Base-by-base conservation (phyloP, 495 filamentous ascomycete genomes). In the Trichoderma parareesei region DNA sequence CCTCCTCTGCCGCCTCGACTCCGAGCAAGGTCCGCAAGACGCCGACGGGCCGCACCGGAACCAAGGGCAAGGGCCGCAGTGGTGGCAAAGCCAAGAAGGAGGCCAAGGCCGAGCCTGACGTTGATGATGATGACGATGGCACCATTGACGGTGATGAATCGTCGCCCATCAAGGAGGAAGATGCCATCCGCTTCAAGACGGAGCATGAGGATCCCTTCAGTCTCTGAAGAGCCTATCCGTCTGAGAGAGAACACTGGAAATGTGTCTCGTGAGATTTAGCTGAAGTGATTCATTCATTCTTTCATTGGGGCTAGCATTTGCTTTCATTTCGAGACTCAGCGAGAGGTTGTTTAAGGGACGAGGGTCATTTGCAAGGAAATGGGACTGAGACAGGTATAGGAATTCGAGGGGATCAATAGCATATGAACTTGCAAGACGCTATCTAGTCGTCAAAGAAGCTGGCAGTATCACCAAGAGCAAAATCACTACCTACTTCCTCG, bases 11-110 rank as follows among this genome's bases (percentile, higher is more conserved):
- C 40, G 61, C 61, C 64, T 60, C 33, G 38, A 67, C 65, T 16
- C 65, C 69, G 1, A 62, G 65, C 55, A 71, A 69, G 62, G 66
- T 67, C 7, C 53, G 46, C 33, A 71, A 71, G 65, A 60, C 42
- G 7, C 65, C 44, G 1, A n/a, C 43, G 16, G 27, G 57, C 18
- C 38, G 40, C 8, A 13, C 18, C 27, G 27, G 27, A 37, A 7
- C 42, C 11, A 57, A 57, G 16, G 53, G 53, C 27, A 57, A n/a
- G 18, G 53, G 53, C 27, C 61, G 61, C 42, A n/a, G 42, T 13
- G 14, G 53, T 20, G 48, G n/a, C n/a, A 55, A 46, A 35, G 16
- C 11, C 43, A 59, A 65, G 41, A 46, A 38, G 20, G 53, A 37
- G 2, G 53, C 3, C 13, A 27, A 33, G 4, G 7, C 14, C 33